Conservation (phyloP, 176 grass and related monocot genomes). For the Zoysia pacifica region DNA sequence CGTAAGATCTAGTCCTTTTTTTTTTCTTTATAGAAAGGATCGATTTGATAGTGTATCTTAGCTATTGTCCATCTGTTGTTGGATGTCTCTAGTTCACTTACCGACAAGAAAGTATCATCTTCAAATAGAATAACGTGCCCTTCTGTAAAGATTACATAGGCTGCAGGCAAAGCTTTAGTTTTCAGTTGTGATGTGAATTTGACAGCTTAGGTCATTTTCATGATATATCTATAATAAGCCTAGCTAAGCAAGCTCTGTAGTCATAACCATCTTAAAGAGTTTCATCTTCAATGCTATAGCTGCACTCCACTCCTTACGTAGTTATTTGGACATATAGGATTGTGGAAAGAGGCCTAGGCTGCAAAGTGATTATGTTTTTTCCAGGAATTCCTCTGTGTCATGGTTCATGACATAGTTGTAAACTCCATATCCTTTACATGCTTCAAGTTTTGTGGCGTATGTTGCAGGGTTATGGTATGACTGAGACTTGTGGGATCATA, state of each 20-base stretch:
- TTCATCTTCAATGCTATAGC: background rate
- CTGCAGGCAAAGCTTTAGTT: constrained; percentile 1
- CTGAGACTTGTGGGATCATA: constrained; percentile 82
- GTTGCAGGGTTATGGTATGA: constrained; percentile 90
- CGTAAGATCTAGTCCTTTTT: background rate
- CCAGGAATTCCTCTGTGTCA: background rate
- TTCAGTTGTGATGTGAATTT: background rate
- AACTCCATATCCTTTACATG: constrained; percentile 4
- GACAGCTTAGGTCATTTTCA: constrained; percentile 7
- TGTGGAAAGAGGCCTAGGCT: background rate
- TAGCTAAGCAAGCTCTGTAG: background rate
- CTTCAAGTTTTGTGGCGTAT: constrained; percentile 19
- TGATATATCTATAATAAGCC: constrained; percentile 1
- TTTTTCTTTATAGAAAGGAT: background rate
- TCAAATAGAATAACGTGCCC: background rate
- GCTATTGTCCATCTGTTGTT: background rate
- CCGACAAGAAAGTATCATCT: background rate
- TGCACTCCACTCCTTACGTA: background rate
- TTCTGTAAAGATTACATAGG: background rate
- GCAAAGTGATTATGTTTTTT: background rate
- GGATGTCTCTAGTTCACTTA: background rate
- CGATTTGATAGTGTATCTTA: constrained; percentile 4
- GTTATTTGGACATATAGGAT: background rate
- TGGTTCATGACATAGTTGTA: constrained; percentile 5
- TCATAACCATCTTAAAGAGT: background rate